These are phyloP conservation scores for Thermomucor indicae-seudaticae DNA, from an alignment of 371 early-diverging fungal species.

Conservation along the genomic window DNA sequence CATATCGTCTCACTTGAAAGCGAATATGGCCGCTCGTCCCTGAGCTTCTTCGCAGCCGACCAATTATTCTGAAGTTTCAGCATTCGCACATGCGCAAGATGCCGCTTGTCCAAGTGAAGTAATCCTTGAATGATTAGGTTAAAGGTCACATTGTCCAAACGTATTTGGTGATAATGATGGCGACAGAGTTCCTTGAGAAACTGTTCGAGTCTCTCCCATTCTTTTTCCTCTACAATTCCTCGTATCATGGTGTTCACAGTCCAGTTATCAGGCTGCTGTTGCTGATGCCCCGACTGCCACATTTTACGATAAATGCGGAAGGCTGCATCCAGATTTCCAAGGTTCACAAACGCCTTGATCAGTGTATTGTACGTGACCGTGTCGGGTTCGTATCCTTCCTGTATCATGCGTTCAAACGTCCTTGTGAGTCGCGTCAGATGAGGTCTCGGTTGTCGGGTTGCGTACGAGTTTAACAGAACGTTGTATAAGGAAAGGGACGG, in stretches of 20 bases:
- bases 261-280: constrained; percentile 19
- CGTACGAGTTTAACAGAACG: constrained; percentile 75
- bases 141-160: constrained; percentile 28
- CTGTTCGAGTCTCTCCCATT: constrained; percentile 23
- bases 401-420: constrained; percentile 20
- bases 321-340: constrained; percentile 47
- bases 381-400: constrained; percentile 64
- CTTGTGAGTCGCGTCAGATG: constrained; percentile 19
- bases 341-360: constrained; percentile 68
- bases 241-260: constrained; percentile 30
- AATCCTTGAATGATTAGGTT: constrained; percentile 36
- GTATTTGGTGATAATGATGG: not conserved
- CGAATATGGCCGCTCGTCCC: constrained; percentile 7
- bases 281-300: constrained; percentile 11
- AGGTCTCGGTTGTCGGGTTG: constrained; percentile 31
- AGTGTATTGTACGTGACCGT: constrained; percentile 75
- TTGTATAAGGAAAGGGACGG: constrained; percentile 67
- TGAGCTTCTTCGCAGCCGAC: constrained; percentile 3
- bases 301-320: constrained; percentile 23
- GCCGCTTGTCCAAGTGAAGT: constrained; percentile 21
- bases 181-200: constrained; percentile 12
- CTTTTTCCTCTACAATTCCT: constrained; percentile 26
- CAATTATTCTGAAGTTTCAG: constrained; percentile 14
- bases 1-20: constrained; percentile 24
- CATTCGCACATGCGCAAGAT: constrained; percentile 2